These are phyloP conservation scores for Lecanoromycetidae sp. DNA, from an alignment of 2,329 filamentous ascomycete genomes.

Conservation along the genomic window DNA sequence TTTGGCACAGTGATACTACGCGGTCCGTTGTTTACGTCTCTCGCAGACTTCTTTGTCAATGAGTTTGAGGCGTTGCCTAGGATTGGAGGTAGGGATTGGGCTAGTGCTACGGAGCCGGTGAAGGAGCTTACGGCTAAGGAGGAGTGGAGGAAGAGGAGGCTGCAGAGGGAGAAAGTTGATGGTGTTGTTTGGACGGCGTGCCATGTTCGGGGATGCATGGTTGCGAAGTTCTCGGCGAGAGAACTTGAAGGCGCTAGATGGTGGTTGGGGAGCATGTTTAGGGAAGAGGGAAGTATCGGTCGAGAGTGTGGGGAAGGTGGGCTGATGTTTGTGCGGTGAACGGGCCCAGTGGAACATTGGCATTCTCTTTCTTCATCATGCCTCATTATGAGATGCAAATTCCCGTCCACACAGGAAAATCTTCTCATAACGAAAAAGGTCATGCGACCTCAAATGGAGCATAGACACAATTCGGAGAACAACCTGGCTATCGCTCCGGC, in stretches of 20 bases:
- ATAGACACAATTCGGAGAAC: too few species aligned
- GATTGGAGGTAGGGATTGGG: constrained; percentile 71
- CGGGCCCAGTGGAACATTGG: neutral
- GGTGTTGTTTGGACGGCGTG: constrained; percentile 73
- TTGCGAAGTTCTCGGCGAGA: constrained; percentile 81
- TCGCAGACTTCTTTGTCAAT: constrained; percentile 63
- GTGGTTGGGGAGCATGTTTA: constrained; percentile 17
- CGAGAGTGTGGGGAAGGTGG: constrained; percentile 17
- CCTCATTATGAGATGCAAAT: too few species aligned
- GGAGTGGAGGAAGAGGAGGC: constrained; percentile 44
- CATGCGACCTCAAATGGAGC: too few species aligned
- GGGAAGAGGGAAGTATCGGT: constrained; percentile 14
- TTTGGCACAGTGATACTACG: constrained; percentile 77
- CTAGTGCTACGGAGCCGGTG: constrained; percentile 32
- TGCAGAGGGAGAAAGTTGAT: constrained; percentile 45
- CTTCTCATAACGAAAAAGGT: too few species aligned
- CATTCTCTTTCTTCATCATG: neutral
- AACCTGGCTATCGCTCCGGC: too few species aligned
- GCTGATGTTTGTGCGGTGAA: constrained; percentile 16
- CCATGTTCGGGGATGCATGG: constrained; percentile 66
- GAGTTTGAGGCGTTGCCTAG: constrained; percentile 70
- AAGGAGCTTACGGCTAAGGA: constrained; percentile 33
- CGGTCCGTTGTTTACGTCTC: constrained; percentile 53
- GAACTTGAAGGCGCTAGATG: constrained; percentile 60
- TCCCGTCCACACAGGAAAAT: too few species aligned